phyloP scores from a whole-genome alignment of 2,329 filamentous ascomycete species.

The Cladosporium oxysporum region DNA sequence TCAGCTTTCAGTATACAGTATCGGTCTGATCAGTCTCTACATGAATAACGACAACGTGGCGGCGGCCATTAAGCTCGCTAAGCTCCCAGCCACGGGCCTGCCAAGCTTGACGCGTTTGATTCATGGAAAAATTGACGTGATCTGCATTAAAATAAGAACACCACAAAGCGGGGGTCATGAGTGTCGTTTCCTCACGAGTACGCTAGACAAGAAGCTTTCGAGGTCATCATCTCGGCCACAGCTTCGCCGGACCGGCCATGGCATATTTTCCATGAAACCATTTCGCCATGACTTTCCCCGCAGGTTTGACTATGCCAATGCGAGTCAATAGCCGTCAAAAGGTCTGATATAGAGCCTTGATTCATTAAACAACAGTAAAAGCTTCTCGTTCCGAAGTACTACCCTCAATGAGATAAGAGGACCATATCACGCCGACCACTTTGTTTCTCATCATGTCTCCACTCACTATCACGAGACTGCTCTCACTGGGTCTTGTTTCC shows the following conservation, averaged over 20 bases:
- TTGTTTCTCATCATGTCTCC: background rate
- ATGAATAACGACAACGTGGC: background rate
- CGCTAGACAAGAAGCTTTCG: background rate
- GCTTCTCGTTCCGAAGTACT: background rate
- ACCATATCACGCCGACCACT: background rate
- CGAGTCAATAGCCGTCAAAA: background rate
- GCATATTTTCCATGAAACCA: background rate
- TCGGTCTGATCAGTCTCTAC: background rate
- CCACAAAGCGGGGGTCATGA: background rate
- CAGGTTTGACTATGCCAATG: background rate
- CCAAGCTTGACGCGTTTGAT: conserved; percentile 8
- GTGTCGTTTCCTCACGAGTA: background rate
- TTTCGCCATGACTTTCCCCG: background rate
- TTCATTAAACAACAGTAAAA: background rate
- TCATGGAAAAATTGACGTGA: conserved; percentile 2
- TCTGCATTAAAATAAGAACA: background rate
- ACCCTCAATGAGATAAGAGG: background rate
- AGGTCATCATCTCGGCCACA: background rate
- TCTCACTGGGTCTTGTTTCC: background rate
- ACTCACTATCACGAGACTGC: background rate
- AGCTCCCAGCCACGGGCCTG: conserved; percentile 1
- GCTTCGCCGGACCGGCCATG: background rate
- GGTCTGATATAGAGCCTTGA: background rate
- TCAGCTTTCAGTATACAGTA: background rate
- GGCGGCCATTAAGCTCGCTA: conserved; percentile 3